Base-by-base conservation (phyloP, 2,329 filamentous ascomycete genomes). In the Uncinocarpus reesii region DNA sequence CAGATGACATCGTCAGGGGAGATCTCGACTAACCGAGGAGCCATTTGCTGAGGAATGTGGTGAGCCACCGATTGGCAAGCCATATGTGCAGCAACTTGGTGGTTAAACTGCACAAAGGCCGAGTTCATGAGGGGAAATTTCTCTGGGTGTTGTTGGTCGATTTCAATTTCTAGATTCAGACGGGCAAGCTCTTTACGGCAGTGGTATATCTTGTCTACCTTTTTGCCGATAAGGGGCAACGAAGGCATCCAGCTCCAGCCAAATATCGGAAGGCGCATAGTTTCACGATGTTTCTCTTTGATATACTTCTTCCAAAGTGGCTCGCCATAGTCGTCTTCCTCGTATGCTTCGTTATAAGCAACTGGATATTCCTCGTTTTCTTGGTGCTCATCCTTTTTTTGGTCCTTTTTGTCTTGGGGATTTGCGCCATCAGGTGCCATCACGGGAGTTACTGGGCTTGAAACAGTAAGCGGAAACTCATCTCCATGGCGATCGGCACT, bases 1-100 rank as follows among this genome's bases (percentile, higher is more conserved):
- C 92, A 98, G 34, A 93, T 76, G 7, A 98, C 87, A 62, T 96
- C 89, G 36, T 83, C 82, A 0, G 92, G 92, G 5, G 88, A 87
- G 40, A 98, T 88, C 62, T 98, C 92, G n/a, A 95, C 84, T 34
- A 86, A 77, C 23, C 92, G 80, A 0, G 92, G 92, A 1, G 86
- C 78, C 92, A 98, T 98, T 38, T 94, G 85, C 57, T 86, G 86
- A 1, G 92, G 92, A 1, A 95, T 66, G 59, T 98, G 92, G 62
- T 96, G 88, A 32, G 84, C 88, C 38, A 93, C 76, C 41, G 86
- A 81, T 63, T 98, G 92, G 62, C 88, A 95, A 50, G 90, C 92
- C 92, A 98, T 96, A 60, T 98, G 92, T 0, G 92, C 92, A 4
- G 90, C 89, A 1, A 95, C 86, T 63, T 98, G 92, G 61, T 95